These are phyloP conservation scores for Trichothecium sympodiale DNA, from an alignment of 2,329 filamentous ascomycete genomes.

Conservation along the genomic window DNA sequence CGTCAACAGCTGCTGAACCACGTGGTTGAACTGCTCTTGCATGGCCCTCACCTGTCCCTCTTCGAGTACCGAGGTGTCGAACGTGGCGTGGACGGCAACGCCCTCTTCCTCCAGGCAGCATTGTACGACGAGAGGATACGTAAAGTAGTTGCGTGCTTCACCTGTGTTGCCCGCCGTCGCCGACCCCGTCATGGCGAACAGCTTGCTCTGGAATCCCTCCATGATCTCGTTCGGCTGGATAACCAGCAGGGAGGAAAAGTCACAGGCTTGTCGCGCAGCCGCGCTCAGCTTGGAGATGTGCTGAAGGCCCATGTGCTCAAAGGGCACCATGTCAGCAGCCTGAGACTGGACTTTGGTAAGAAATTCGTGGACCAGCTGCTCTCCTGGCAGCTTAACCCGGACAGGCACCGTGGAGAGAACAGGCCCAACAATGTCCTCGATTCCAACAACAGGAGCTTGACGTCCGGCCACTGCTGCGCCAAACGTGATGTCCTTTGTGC, in stretches of 20 bases:
- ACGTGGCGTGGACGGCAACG: no score
- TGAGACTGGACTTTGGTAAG: neutral
- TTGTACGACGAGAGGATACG: no score
- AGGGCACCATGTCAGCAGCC: neutral
- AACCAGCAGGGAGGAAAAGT: neutral
- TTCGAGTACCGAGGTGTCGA: no score
- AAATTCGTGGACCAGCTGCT: neutral
- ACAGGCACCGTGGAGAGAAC: neutral
- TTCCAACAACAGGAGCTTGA: conserved; percentile 4
- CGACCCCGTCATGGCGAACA: no score
- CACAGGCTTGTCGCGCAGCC: neutral
- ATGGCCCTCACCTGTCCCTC: no score
- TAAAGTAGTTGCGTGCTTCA: no score
- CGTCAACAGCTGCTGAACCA: no score
- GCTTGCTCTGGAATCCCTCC: no score
- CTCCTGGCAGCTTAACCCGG: neutral
- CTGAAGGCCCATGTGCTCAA: conserved; percentile 1
- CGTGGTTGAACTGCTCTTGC: no score
- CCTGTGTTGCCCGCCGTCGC: no score
- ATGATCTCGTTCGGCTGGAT: neutral
- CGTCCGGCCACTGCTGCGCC: conserved; percentile 13
- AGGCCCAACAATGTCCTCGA: neutral
- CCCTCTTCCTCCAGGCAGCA: no score
- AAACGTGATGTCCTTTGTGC: conserved; percentile 11
- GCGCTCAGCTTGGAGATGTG: neutral